Evolutionary conservation across 495 filamentous ascomycete genomes (phyloP).

Genomic region (Aspergillus avenaceus): DNA sequence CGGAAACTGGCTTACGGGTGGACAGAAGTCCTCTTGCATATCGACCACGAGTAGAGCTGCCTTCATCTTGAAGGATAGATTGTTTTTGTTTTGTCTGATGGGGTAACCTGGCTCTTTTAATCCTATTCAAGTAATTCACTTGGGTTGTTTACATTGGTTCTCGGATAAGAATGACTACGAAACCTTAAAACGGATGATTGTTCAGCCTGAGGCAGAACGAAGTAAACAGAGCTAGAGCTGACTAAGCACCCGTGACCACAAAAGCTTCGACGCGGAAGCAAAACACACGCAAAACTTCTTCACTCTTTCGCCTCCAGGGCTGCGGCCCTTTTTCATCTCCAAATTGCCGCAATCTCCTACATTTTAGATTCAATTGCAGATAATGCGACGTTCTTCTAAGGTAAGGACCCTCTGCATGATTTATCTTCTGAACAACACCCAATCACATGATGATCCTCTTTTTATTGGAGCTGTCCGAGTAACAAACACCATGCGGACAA

Average conservation of each 20-base stretch:
- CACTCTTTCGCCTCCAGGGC: constrained; percentile 26
- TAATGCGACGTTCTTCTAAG: constrained; percentile 34
- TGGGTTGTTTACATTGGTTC: too few relatives aligned
- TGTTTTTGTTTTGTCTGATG: too few relatives aligned
- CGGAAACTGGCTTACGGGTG: constrained; percentile 53
- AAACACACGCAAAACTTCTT: constrained; percentile 15
- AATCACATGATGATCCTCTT: constrained; percentile 56
- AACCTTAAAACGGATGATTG: too few relatives aligned
- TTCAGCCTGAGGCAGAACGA: background rate
- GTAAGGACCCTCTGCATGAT: constrained; percentile 22
- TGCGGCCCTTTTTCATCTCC: constrained; percentile 29
- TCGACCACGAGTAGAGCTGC: constrained; percentile 77
- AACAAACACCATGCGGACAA: constrained; percentile 49
- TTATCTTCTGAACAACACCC: background rate
- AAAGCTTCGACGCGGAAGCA: constrained; percentile 19
- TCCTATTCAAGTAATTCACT: too few relatives aligned
- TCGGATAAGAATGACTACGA: too few relatives aligned
- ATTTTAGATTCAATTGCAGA: constrained; percentile 13
- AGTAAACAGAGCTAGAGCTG: constrained; percentile 10
- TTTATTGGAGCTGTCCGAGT: constrained; percentile 99
- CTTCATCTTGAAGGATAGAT: constrained; percentile 20
- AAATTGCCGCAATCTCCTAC: constrained; percentile 8
- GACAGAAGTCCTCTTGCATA: constrained; percentile 95
- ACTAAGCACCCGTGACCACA: constrained; percentile 22
- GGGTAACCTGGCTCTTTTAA: too few relatives aligned